Evolutionary conservation across 2,329 filamentous ascomycete genomes (phyloP), one percentile per base, ranked within the genome.

Genomic region (Phymatotrichopsis omnivora): DNA sequence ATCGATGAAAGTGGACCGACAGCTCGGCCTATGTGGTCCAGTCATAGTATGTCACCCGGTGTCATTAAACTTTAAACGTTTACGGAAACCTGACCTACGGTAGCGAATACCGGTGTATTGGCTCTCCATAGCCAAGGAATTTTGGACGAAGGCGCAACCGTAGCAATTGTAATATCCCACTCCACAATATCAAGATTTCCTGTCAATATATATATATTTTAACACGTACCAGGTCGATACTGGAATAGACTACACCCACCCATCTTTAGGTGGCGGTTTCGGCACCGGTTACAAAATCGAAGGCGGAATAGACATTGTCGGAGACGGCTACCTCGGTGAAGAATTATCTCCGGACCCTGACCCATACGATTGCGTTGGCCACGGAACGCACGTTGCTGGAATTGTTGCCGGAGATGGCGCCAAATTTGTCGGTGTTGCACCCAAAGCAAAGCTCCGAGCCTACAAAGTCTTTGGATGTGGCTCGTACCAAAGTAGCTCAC

Each of bases 401-500:
- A 57, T 56, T 33, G 53, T 57, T 31, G 55, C 52, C 24, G 55
- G 39, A 14, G 49, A 55, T n/a, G 55, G 56, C 33, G 47, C 45
- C n/a, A 34, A 55, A 27, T 58, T 57, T 32, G 44, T 55, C 16
- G 52, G 60, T 57, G 60, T 62, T 22, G 60, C 60, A 3, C 60
- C 60, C 7, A 56, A 58, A 22, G 59, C 60, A 24, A 60, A 51
- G 3, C 39, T 62, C 8, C 49, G 56, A 30, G 54, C 54, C 7
- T 62, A 62, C 45, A 62, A 62, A 24, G 60, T 62, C 14, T 62
- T 62, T 41, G 57, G 58, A 16, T 55, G 54, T 31, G 37, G 22
- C n/a, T n/a, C n/a, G n/a, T 38, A 48, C 7, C 10, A 17, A 20
- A 33, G 39, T 12, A 60, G 56, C 0, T 56, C 58, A 27, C 58